Base-by-base conservation (phyloP, 345 rosid genomes). In the Pistacia vera region DNA sequence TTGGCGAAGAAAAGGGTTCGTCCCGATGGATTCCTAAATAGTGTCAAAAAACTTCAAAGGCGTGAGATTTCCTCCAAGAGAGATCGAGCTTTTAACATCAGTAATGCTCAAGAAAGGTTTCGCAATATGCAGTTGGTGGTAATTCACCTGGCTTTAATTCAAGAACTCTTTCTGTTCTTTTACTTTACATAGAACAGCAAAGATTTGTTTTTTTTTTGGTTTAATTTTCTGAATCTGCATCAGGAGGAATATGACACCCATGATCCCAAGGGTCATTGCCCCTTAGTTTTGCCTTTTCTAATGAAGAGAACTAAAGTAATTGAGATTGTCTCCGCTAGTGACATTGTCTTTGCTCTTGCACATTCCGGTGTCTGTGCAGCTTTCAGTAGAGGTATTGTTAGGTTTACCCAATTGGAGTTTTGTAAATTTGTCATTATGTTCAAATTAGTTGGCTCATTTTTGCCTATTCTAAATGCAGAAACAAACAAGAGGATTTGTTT, bases 231-330 rank as follows among this genome's bases (percentile, higher is more conserved):
- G 65, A 25, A 9, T 70, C 69, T 59, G 56, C 41, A 41, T 79
- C 79, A 95, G 99, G 97, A 90, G 85, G 97, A 96, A 79, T 96
- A 93, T 57, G 99, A 96, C 78, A 96, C 98, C 11, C 98, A 96
- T 81, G 98, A 96, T 75, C 97, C 97, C 4, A 93, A 92, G 63
- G 98, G 97, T 14, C 97, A 88, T 59, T 89, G 90, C 38, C 76
- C 93, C 1, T 84, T 90, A n/a, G 98, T 90, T 9, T 80, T 96
- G 66, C 97, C 98, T 17, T 92, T 93, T 83, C 81, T 96, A 80
- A 92, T 87, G 91, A 96, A 96, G 82, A 88, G 97, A 75, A 88
- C 97, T 0, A 96, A 93, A 80, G 93, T 96, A 30, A 90, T 93
- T 28, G 99, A 96, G 90, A 96, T 96, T 70, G 97, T 96, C 11